These are phyloP conservation scores for Teratosphaeria gauchensis DNA, from an alignment of 2,329 filamentous ascomycete genomes.

Conservation along the genomic window DNA sequence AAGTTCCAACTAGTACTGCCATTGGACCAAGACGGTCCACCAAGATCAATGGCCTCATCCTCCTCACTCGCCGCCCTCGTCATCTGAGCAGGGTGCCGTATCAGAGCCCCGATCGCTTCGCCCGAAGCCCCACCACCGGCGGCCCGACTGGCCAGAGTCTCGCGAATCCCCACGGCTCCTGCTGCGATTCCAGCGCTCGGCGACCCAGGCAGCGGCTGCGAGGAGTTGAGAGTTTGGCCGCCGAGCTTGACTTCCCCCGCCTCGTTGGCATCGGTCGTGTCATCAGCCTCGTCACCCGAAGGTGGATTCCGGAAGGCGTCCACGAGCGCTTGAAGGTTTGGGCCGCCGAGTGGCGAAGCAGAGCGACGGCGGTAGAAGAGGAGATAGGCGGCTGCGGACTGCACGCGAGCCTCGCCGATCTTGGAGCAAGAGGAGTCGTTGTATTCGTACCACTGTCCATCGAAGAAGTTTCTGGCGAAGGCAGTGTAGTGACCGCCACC, in stretches of 20 bases:
- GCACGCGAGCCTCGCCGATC: slow-evolving; percentile 11
- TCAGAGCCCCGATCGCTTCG: slow-evolving; percentile 14
- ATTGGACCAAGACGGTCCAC: not conserved
- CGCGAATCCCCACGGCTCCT: slow-evolving; percentile 27
- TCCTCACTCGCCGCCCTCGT: slow-evolving; percentile 6
- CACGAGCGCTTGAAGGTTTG: slow-evolving; percentile 61
- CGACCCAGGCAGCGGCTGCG: slow-evolving; percentile 66
- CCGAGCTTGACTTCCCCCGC: slow-evolving; percentile 81
- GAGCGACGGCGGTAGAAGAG: slow-evolving; percentile 91
- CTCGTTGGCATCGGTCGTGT: slow-evolving; percentile 32
- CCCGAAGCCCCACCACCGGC: slow-evolving; percentile 12
- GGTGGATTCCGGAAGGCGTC: slow-evolving; percentile 49
- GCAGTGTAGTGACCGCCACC: slow-evolving; percentile 96
- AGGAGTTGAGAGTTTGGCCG: slow-evolving; percentile 54
- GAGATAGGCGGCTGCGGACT: slow-evolving; percentile 70
- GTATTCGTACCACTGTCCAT: slow-evolving; percentile 88
- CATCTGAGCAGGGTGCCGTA: slow-evolving; percentile 11
- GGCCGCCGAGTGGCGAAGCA: slow-evolving; percentile 65
- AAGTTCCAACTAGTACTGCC: not conserved
- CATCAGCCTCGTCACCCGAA: slow-evolving; percentile 30
- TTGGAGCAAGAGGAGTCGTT: slow-evolving; percentile 57
- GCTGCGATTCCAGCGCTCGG: slow-evolving; percentile 80
- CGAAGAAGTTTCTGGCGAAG: slow-evolving; percentile 83
- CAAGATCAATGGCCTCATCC: slow-evolving; percentile 2
- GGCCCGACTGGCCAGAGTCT: slow-evolving; percentile 1